Evolutionary conservation across 805 yeast species (phyloP).

Genomic region (Cyberlindnera mississippiensis): DNA sequence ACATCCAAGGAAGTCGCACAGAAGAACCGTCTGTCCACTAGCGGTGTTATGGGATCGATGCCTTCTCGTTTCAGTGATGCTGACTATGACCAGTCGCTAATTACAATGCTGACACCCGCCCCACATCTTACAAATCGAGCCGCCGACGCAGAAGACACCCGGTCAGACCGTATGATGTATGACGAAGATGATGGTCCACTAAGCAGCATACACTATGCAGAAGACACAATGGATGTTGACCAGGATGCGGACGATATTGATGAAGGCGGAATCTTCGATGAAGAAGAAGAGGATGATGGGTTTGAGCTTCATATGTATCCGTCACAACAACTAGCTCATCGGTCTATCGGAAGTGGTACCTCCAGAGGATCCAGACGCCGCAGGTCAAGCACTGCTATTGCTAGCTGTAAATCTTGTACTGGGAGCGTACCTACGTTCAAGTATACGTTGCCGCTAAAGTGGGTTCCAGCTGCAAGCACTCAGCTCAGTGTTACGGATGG

Average conservation of each 20-base stretch:
- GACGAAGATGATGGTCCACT: neutral
- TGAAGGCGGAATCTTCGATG: constrained; percentile 7
- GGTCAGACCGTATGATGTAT: neutral
- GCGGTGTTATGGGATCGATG: constrained; percentile 21
- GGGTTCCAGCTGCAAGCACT: constrained; percentile 11
- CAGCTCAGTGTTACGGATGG: constrained; percentile 8
- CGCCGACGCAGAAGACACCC: too few species aligned
- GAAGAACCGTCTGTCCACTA: constrained; percentile 10
- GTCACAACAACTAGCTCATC: neutral
- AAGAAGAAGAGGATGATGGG: constrained; percentile 7
- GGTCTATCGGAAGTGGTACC: neutral
- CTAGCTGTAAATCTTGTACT: neutral
- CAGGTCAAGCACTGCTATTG: neutral
- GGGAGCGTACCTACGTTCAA: constrained; percentile 1
- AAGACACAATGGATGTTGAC: constrained; percentile 19
- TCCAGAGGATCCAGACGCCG: constrained; percentile 4
- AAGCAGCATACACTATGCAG: constrained; percentile 8
- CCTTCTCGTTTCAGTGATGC: constrained; percentile 15
- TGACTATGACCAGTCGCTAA: constrained; percentile 13
- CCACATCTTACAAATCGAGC: neutral
- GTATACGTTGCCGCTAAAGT: constrained; percentile 23
- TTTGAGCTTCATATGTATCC: constrained; percentile 7
- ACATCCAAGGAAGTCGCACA: constrained; percentile 6
- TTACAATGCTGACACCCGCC: constrained; percentile 6
- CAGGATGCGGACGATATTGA: constrained; percentile 11